Evolutionary conservation across 768 basidiomycete genomes (phyloP).

Genomic region (Amanita inopinata): DNA sequence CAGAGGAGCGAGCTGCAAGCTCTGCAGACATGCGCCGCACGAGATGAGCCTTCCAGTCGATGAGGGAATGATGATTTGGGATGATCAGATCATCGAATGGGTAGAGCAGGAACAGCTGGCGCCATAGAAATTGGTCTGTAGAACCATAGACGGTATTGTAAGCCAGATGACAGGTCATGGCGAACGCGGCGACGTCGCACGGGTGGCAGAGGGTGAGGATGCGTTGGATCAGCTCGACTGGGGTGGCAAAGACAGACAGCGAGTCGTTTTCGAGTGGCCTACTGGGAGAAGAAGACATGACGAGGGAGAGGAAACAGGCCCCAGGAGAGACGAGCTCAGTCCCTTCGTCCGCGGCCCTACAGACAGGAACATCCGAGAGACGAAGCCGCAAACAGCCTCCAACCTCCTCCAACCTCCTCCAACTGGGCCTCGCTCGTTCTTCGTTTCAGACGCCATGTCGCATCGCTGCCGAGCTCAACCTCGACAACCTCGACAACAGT

Average conservation of each 20-base stretch:
- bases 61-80: constrained; percentile 8
- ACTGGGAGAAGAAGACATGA: too few species aligned
- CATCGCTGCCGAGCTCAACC: too few species aligned
- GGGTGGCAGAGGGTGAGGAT: constrained; percentile 48
- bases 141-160: constrained; percentile 37
- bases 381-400: too few species aligned
- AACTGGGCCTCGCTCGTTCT: too few species aligned
- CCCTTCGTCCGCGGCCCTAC: too few species aligned
- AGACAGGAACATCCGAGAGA: too few species aligned
- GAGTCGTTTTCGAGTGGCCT: too few species aligned
- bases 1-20: constrained; percentile 14
- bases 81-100: constrained; percentile 54
- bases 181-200: constrained; percentile 48
- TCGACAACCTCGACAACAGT: too few species aligned
- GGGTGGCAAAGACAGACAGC: constrained; percentile 30
- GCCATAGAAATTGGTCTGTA: constrained; percentile 64
- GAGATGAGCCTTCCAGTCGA: constrained; percentile 28
- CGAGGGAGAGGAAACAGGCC: too few species aligned
- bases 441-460: too few species aligned
- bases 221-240: constrained; percentile 51
- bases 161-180: constrained; percentile 42
- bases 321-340: too few species aligned
- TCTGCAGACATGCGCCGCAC: constrained; percentile 34
- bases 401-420: too few species aligned
- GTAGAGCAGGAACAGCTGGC: constrained; percentile 45